phyloP scores from a whole-genome alignment of 495 filamentous ascomycete species.

The Xanthoparmelia taractica region DNA sequence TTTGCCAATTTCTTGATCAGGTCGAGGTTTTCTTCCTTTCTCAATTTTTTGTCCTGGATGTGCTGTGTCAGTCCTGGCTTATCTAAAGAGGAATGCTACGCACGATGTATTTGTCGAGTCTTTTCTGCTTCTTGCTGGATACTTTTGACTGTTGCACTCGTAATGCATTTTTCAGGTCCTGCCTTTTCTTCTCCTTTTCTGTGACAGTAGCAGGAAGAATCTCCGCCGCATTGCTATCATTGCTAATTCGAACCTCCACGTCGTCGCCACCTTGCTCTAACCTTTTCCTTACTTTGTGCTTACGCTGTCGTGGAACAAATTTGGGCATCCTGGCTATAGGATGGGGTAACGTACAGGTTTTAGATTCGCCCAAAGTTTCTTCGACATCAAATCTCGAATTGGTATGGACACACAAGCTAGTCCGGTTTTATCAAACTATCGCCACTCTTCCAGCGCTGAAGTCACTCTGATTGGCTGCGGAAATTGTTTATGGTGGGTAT shows the following conservation, averaged over 20 bases:
- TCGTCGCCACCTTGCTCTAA: constrained; percentile 39
- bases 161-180: constrained; percentile 59
- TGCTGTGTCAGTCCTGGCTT: constrained; percentile 3
- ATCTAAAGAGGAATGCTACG: constrained; percentile 17
- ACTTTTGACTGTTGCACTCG: constrained; percentile 57
- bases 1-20: constrained; percentile 74
- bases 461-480: not conserved
- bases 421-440: not conserved
- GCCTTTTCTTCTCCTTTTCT: constrained; percentile 61
- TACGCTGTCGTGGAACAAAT: constrained; percentile 72
- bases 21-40: constrained; percentile 84
- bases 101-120: constrained; percentile 92
- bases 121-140: constrained; percentile 85
- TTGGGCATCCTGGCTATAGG: constrained; percentile 49
- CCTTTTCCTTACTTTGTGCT: constrained; percentile 60
- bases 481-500: not conserved
- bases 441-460: not conserved
- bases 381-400: not conserved
- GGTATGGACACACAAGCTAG: constrained; percentile 1
- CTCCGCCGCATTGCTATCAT: constrained; percentile 65
- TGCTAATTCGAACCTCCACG: constrained; percentile 29
- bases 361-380: not conserved
- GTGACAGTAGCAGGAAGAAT: constrained; percentile 57
- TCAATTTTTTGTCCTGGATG: constrained; percentile 75
- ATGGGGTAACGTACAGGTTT: not conserved